phyloP scores from a whole-genome alignment of 176 grass and related monocot species.

The Triticum timopheevii region DNA sequence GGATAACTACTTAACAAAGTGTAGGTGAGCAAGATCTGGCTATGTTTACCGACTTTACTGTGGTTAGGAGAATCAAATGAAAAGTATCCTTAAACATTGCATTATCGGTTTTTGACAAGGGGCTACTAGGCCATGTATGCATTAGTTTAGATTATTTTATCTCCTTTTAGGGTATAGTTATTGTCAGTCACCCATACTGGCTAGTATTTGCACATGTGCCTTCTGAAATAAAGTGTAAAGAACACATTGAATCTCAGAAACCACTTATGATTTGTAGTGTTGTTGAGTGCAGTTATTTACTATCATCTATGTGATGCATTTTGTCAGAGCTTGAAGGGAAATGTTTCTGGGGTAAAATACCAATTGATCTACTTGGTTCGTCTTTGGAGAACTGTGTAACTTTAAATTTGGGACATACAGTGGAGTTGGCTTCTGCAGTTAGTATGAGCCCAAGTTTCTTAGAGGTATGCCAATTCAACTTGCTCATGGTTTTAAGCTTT shows the following conservation, averaged over 20 bases:
- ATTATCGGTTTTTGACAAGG: not conserved
- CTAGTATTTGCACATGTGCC: not conserved
- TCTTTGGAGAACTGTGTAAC: conserved; percentile 80
- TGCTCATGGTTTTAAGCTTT: conserved; percentile 10
- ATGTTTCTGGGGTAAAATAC: conserved; percentile 89
- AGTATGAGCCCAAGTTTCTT: conserved; percentile 74
- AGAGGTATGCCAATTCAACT: conserved; percentile 62
- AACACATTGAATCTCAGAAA: conserved; percentile 1
- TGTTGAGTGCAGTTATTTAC: conserved; percentile 32
- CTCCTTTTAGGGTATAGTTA: conserved; percentile 1
- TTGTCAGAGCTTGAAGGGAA: conserved; percentile 79
- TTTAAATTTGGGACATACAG: conserved; percentile 77
- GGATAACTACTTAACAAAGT: not conserved
- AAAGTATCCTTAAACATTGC: not conserved
- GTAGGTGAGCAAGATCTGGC: not conserved
- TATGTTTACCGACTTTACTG: not conserved
- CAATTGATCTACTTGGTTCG: conserved; percentile 75
- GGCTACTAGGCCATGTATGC: not conserved
- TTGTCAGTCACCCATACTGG: not conserved
- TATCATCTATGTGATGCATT: conserved; percentile 30
- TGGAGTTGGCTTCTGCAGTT: conserved; percentile 72
- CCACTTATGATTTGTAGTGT: conserved; percentile 10
- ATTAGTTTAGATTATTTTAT: conserved; percentile 4
- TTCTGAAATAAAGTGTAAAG: conserved; percentile 5
- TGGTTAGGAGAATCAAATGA: not conserved